These are phyloP conservation scores for Nothopassalora personata DNA, from an alignment of 2,329 filamentous ascomycete genomes.

Conservation along the genomic window DNA sequence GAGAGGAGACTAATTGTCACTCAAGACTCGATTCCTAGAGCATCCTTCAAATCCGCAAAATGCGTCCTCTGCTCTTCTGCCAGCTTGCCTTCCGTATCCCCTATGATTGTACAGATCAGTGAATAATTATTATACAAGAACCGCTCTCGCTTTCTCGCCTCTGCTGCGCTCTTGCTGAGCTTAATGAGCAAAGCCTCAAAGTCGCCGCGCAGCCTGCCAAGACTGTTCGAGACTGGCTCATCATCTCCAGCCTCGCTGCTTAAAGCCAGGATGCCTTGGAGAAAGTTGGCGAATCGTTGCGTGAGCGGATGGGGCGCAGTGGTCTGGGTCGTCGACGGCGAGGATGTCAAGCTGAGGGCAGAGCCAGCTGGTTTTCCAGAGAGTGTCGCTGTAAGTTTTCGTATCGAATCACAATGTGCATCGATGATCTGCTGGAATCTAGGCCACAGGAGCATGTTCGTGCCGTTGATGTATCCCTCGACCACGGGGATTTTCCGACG, in stretches of 20 bases:
- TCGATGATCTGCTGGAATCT: slow-evolving; percentile 93
- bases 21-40: slow-evolving; percentile 18
- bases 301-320: slow-evolving; percentile 87
- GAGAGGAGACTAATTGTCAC: not conserved
- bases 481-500: slow-evolving; percentile 82
- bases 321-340: slow-evolving; percentile 57
- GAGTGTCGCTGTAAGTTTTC: slow-evolving; percentile 48
- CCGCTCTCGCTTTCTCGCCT: slow-evolving; percentile 73
- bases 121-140: slow-evolving; percentile 97
- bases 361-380: slow-evolving; percentile 47
- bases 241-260: slow-evolving; percentile 91
- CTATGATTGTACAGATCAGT: slow-evolving; percentile 84
- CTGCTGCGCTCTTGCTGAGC: slow-evolving; percentile 68
- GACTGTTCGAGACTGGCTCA: slow-evolving; percentile 79
- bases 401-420: slow-evolving; percentile 81
- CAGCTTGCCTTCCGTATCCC: slow-evolving; percentile 64
- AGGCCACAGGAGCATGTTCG: slow-evolving; percentile 94
- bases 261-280: slow-evolving; percentile 76
- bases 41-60: slow-evolving; percentile 58
- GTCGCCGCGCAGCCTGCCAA: slow-evolving; percentile 71
- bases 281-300: slow-evolving; percentile 89
- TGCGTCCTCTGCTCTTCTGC: slow-evolving; percentile 68
- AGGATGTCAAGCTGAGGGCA: slow-evolving; percentile 51
- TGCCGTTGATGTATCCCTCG: slow-evolving; percentile 89
- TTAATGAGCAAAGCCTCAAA: slow-evolving; percentile 78